A percentile compares a stretch with the other conserved stretches of the same genome.
Evolutionary conservation across 257 asterid genomes (phyloP).

Genomic region (Solanum virginianum): DNA sequence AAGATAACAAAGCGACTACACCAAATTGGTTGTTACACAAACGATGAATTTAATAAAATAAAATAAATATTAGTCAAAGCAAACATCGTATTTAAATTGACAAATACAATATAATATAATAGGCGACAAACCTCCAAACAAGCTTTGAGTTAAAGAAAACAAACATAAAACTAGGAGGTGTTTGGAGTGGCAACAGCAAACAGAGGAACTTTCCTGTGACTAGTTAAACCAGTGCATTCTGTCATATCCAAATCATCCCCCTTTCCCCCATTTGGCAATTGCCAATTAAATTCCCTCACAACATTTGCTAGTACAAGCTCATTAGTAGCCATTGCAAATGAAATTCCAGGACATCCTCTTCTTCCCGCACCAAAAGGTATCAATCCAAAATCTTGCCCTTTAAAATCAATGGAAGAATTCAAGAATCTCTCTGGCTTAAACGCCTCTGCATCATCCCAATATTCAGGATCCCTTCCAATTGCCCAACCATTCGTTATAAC

Average conservation of each 20-base stretch:
- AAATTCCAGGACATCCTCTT: constrained; percentile 42
- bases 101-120: not conserved
- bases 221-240: constrained; percentile 20
- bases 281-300: constrained; percentile 22
- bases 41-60: not conserved
- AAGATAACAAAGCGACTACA: not conserved
- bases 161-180: not conserved
- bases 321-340: constrained; percentile 8
- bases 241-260: constrained; percentile 29
- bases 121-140: not conserved
- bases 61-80: not conserved
- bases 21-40: not conserved
- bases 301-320: constrained; percentile 36
- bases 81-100: not conserved
- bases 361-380: constrained; percentile 54
- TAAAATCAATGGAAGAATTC: constrained; percentile 13
- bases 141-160: not conserved
- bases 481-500: constrained; percentile 42
- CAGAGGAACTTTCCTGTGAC: constrained; percentile 22
- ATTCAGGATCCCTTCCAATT: constrained; percentile 24
- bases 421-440: constrained; percentile 44
- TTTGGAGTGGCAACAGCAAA: constrained; percentile 8
- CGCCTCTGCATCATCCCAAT: constrained; percentile 36
- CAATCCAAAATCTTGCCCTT: constrained; percentile 31
- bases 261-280: constrained; percentile 15